phyloP scores from a whole-genome alignment of 176 grass and related monocot genomes.

The Zoysia japonica region DNA sequence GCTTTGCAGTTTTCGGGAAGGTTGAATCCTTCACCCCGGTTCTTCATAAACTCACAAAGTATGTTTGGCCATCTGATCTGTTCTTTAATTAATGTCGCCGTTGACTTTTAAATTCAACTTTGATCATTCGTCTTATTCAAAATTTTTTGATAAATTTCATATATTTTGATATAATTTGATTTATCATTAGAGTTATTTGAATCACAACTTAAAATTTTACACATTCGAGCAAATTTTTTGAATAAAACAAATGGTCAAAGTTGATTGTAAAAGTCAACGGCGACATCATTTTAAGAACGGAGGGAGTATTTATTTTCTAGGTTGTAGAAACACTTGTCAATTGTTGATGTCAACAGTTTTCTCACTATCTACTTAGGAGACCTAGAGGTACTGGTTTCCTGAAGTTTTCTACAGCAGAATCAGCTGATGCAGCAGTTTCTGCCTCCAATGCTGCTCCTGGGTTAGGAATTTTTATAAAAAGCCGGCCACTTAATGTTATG shows the following conservation, averaged over 20 bases:
- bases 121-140: too few relatives aligned
- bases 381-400: constrained; percentile 84
- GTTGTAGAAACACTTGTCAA: neutral
- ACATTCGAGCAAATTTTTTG: too few relatives aligned
- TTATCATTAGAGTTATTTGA: too few relatives aligned
- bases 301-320: neutral
- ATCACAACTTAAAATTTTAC: too few relatives aligned
- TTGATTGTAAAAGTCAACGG: too few relatives aligned
- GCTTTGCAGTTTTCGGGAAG: constrained; percentile 85
- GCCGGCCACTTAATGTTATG: constrained; percentile 67
- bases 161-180: too few relatives aligned
- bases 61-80: constrained; percentile 32
- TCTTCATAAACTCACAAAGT: constrained; percentile 97
- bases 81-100: too few relatives aligned
- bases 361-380: constrained; percentile 53
- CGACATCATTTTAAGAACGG: too few relatives aligned
- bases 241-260: too few relatives aligned
- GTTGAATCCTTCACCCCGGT: constrained; percentile 83
- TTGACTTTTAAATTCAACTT: too few relatives aligned
- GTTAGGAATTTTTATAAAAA: constrained; percentile 87
- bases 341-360: constrained; percentile 16
- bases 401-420: constrained; percentile 67
- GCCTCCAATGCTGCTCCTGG: constrained; percentile 77
- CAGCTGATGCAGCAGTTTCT: constrained; percentile 70
- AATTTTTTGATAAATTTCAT: too few relatives aligned